Conservation (phyloP, 352 stramenopile genomes). For the Phytophthora multivora region DNA sequence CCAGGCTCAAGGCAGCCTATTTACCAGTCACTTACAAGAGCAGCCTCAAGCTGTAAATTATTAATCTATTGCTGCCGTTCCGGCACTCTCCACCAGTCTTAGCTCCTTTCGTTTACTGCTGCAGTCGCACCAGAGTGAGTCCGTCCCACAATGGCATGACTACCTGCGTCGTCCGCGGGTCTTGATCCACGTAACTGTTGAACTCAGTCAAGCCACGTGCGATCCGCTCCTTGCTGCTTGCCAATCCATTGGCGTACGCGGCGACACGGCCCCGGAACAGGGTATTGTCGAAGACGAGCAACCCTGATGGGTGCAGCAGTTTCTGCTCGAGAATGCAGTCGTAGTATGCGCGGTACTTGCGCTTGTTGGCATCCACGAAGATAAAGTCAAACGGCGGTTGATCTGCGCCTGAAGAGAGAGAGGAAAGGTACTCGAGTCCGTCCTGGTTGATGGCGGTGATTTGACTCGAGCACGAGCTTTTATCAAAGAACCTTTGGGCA, state of each 20-base stretch:
- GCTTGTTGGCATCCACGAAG: conserved; percentile 96
- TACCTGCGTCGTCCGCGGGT: conserved; percentile 82
- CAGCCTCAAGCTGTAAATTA: conserved; percentile 14
- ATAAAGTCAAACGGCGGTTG: conserved; percentile 87
- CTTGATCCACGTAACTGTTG: conserved; percentile 82
- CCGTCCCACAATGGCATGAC: conserved; percentile 92
- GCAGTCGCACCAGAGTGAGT: conserved; percentile 63
- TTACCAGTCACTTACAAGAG: conserved; percentile 1
- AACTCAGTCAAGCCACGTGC: conserved; percentile 84
- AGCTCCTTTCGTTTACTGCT: neutral
- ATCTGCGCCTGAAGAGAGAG: conserved; percentile 17
- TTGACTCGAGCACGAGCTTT: conserved; percentile 39
- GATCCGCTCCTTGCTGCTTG: conserved; percentile 56
- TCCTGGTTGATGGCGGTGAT: conserved; percentile 49
- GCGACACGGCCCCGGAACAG: conserved; percentile 93
- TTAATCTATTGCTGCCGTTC: conserved; percentile 20
- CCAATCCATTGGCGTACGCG: conserved; percentile 47
- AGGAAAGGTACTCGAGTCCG: conserved; percentile 46
- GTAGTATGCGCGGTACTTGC: conserved; percentile 88
- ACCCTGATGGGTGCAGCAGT: conserved; percentile 72
- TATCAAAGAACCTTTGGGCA: conserved; percentile 52
- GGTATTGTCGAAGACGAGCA: conserved; percentile 94
- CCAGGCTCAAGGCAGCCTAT: neutral
- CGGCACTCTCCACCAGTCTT: no score
- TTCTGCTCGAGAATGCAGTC: conserved; percentile 72